phyloP scores from a whole-genome alignment of 2,329 filamentous ascomycete genomes.

The Pseudonectria foliicola region DNA sequence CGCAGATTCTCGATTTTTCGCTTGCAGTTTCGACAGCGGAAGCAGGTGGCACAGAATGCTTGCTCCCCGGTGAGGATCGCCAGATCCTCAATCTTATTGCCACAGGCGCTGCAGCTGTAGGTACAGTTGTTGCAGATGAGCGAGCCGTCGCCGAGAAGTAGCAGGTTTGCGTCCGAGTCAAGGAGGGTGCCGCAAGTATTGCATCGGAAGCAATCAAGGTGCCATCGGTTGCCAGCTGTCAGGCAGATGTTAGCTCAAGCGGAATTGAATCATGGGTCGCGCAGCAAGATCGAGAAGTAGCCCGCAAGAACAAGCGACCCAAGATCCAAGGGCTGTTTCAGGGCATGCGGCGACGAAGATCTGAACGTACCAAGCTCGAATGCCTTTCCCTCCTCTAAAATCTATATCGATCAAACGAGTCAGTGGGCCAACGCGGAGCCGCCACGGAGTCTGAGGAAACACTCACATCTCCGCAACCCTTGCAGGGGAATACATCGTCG shows the following conservation, averaged over 20 bases:
- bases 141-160: conserved; percentile 93
- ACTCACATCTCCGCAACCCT: conserved; percentile 79
- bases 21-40: conserved; percentile 96
- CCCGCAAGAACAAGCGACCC: not conserved
- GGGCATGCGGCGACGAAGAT: not conserved
- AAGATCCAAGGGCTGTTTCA: too few relatives aligned
- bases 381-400: conserved; percentile 95
- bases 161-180: conserved; percentile 94
- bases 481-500: conserved; percentile 83
- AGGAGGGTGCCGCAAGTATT: conserved; percentile 92
- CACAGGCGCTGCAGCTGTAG: conserved; percentile 94
- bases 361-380: conserved; percentile 81
- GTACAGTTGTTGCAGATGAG: conserved; percentile 99
- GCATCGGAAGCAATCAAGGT: conserved; percentile 97
- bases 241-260: conserved; percentile 21
- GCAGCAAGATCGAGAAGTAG: conserved; percentile 2
- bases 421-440: conserved; percentile 9
- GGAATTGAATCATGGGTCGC: conserved; percentile 9
- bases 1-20: conserved; percentile 96
- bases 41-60: conserved; percentile 95
- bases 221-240: conserved; percentile 90
- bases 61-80: conserved; percentile 97
- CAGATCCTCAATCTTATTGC: conserved; percentile 96
- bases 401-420: conserved; percentile 44
- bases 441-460: conserved; percentile 22